A percentile compares a stretch with the other conserved stretches of the same genome.
These are phyloP conservation scores for Physcia stellaris DNA, from an alignment of 495 filamentous ascomycete species.

Conservation along the genomic window DNA sequence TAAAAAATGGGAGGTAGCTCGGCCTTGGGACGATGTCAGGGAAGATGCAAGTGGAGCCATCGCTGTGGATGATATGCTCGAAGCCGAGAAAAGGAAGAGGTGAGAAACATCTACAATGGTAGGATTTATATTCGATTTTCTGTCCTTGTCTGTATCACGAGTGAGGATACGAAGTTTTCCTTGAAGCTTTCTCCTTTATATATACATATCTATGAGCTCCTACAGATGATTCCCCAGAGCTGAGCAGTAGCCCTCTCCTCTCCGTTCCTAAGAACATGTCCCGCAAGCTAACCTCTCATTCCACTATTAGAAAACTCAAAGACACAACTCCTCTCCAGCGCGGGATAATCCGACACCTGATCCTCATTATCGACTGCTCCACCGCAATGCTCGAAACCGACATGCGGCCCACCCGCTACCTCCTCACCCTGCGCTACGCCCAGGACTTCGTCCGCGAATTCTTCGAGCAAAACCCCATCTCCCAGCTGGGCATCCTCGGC, in stretches of 20 bases:
- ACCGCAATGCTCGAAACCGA: conserved; percentile 94
- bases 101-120: conserved; percentile 22
- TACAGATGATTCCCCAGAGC: no score
- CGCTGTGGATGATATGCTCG: conserved; percentile 52
- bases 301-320: conserved; percentile 49
- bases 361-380: conserved; percentile 85
- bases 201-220: no score
- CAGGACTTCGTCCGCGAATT: conserved; percentile 83
- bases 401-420: conserved; percentile 71
- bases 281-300: background rate
- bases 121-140: no score
- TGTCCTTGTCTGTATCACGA: no score
- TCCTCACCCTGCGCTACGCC: conserved; percentile 70
- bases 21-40: conserved; percentile 51
- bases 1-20: conserved; percentile 39
- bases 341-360: conserved; percentile 89
- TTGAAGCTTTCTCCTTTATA: no score
- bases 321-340: conserved; percentile 92
- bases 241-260: no score
- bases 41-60: conserved; percentile 67
- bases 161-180: no score
- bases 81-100: conserved; percentile 66
- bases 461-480: conserved; percentile 99
- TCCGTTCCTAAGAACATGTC: background rate
- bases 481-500: conserved; percentile 78